phyloP scores from a whole-genome alignment of 2,329 filamentous ascomycete species.

The Hypoxylon sp. region DNA sequence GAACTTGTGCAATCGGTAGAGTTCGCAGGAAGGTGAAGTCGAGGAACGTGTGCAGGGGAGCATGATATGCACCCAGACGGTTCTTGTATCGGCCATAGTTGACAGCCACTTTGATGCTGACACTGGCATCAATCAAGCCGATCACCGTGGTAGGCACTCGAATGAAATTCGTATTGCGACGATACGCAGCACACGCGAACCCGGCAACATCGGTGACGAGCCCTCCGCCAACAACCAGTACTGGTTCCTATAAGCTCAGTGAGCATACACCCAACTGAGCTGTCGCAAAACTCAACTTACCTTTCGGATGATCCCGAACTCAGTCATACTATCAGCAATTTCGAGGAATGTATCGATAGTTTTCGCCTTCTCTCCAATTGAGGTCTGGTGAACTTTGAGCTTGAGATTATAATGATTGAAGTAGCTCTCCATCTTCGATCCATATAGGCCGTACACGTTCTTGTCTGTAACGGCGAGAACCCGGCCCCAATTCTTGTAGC shows the following conservation, averaged over 20 bases:
- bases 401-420: conserved; percentile 75
- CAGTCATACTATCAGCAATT: conserved; percentile 81
- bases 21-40: conserved; percentile 81
- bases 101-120: conserved; percentile 83
- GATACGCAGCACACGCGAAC: conserved; percentile 80
- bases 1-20: conserved; percentile 75
- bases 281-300: conserved; percentile 47
- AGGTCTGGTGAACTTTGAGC: conserved; percentile 78
- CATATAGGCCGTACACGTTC: conserved; percentile 79
- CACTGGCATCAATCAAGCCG: conserved; percentile 80
- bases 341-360: conserved; percentile 77
- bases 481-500: conserved; percentile 75
- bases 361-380: conserved; percentile 83
- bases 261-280: background rate
- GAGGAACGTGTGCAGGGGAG: conserved; percentile 79
- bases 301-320: conserved; percentile 79
- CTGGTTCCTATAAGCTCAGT: conserved; percentile 65
- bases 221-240: conserved; percentile 76
- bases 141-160: conserved; percentile 82
- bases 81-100: conserved; percentile 85
- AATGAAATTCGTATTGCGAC: conserved; percentile 80
- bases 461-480: conserved; percentile 78
- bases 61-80: conserved; percentile 79
- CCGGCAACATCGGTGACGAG: conserved; percentile 82
- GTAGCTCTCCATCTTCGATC: conserved; percentile 75